These are phyloP conservation scores for Jaltomata sinuosa DNA, from an alignment of 257 asterid genomes.

Conservation along the genomic window DNA sequence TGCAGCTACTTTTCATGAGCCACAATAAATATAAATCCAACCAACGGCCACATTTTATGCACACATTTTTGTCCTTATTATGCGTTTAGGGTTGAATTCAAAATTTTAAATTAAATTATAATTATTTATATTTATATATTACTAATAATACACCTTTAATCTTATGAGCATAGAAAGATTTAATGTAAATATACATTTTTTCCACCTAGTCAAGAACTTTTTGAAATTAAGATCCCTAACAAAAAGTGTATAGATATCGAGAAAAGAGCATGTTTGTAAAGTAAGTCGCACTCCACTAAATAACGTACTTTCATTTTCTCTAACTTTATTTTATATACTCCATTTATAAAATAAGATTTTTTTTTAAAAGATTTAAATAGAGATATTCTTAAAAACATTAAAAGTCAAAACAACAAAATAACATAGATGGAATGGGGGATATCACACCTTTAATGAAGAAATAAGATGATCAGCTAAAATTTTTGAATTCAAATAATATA, in stretches of 20 bases:
- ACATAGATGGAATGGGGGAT: too few species aligned
- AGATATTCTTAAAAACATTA: too few species aligned
- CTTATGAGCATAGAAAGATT: background rate
- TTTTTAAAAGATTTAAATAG: too few species aligned
- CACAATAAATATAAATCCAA: background rate
- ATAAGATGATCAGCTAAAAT: too few species aligned
- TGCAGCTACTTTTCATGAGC: background rate
- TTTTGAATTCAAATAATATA: too few species aligned
- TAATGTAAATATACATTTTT: background rate
- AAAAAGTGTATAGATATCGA: background rate
- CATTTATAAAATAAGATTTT: background rate
- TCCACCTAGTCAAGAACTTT: background rate
- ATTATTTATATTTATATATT: background rate
- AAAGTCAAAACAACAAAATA: too few species aligned
- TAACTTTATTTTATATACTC: background rate
- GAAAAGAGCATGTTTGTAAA: background rate
- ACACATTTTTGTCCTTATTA: background rate
- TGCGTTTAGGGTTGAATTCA: background rate
- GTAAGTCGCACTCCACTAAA: background rate
- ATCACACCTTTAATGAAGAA: too few species aligned
- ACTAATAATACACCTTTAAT: background rate
- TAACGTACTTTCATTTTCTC: background rate
- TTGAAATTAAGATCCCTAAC: background rate
- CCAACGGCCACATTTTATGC: background rate
- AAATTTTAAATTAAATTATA: background rate